A percentile compares a stretch with the other conserved stretches of the same genome.
These are phyloP conservation scores for Kodamaea hsintzibuensis DNA, from an alignment of 805 yeast genomes.

Conservation along the genomic window DNA sequence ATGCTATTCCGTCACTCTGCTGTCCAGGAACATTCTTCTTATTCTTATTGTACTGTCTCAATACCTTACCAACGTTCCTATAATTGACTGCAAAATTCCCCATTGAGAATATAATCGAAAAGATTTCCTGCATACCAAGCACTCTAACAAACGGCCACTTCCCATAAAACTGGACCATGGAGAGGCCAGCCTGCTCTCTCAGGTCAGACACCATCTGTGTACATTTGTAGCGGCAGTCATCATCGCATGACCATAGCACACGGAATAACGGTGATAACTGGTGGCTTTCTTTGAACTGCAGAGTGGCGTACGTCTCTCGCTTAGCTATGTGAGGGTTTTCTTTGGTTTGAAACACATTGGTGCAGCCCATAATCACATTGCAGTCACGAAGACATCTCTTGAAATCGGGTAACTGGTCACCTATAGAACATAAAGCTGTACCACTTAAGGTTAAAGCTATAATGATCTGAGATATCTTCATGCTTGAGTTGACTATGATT, in stretches of 20 bases:
- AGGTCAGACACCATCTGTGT: constrained; percentile 33
- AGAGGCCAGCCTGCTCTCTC: constrained; percentile 19
- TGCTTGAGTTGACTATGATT: background rate
- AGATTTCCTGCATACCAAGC: constrained; percentile 38
- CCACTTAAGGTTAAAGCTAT: background rate
- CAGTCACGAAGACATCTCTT: constrained; percentile 27
- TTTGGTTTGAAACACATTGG: constrained; percentile 11
- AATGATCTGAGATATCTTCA: background rate
- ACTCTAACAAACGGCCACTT: constrained; percentile 45
- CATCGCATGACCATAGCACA: constrained; percentile 33
- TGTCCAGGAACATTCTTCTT: constrained; percentile 7
- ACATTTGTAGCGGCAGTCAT: constrained; percentile 42
- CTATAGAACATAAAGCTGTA: constrained; percentile 19
- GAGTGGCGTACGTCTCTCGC: constrained; percentile 5
- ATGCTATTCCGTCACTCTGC: constrained; percentile 14
- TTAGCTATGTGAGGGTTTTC: background rate
- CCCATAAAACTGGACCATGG: constrained; percentile 42
- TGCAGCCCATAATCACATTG: constrained; percentile 18
- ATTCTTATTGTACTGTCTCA: constrained; percentile 25
- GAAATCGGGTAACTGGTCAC: constrained; percentile 35
- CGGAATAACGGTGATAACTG: constrained; percentile 7
- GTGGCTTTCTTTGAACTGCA: background rate
- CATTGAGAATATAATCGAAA: constrained; percentile 35
- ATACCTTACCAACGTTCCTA: constrained; percentile 27
- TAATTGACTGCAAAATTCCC: constrained; percentile 39